Evolutionary conservation across 2,329 filamentous ascomycete genomes (phyloP), one percentile per base, ranked within the genome.

Genomic region (Rhynchosporium graminicola): DNA sequence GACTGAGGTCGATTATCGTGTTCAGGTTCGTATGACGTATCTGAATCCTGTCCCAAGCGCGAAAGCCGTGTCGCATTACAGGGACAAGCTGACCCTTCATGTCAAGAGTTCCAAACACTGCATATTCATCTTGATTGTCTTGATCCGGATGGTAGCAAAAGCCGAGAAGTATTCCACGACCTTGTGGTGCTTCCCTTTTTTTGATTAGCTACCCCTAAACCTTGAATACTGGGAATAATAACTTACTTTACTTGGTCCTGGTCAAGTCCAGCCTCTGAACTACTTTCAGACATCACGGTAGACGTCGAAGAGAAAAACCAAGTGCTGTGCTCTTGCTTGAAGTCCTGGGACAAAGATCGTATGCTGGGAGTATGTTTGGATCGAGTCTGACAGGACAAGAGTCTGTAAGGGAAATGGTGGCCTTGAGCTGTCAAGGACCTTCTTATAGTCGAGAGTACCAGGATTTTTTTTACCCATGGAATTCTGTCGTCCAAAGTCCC

Each of bases 111-210:
- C n/a, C n/a, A 46, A n/a, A 46, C n/a, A 46, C n/a, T 46, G n/a
- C n/a, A n/a, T 46, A 46, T n/a, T 46, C n/a, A 46, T 46, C 43
- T 46, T 46, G n/a, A 46, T 46, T 26, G 43, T 46, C n/a, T 46
- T 46, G n/a, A 46, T 26, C n/a, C 6, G n/a, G n/a, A 20, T n/a
- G n/a, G n/a, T 46, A 46, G n/a, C 6, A 7, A 46, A 46, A 26
- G 43, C 43, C 43, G n/a, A 46, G 43, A 4, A 46, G n/a, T 46
- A 26, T 46, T 46, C n/a, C n/a, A n/a, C 15, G n/a, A 46, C 43
- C n/a, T 46, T 46, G n/a, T 26, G n/a, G n/a, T 46, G 26, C n/a
- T n/a, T 46, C 15, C n/a, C n/a, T n/a, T 46, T 46, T 43, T 43
- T 43, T 43, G n/a, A 10, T 43, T 43, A 43, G n/a, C 12, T 43